Base-by-base conservation (phyloP, 2,329 filamentous ascomycete species). In the Xylariomycetidae sp. region DNA sequence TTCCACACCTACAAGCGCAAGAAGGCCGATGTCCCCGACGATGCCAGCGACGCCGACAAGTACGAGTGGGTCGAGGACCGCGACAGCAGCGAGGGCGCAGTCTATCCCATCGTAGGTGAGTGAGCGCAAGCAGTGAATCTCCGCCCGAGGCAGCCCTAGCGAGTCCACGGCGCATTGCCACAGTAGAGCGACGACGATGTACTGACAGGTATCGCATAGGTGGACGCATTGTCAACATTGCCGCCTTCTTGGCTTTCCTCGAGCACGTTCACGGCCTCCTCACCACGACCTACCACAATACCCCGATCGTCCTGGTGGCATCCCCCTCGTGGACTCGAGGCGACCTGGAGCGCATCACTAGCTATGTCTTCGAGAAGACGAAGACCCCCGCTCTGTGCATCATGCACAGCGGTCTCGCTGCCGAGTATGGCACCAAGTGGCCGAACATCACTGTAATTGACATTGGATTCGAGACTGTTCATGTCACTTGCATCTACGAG, bases 281-380 rank as follows among this genome's bases (percentile, higher is more conserved):
- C 39, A 92, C 87, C 40, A 88, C 87, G 17, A 87, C 86, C 3
- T 92, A 95, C 57, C 92, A 96, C 64, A 95, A 95, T 64, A 95
- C 90, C 0, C 89, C 92, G 2, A 86, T 98, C 44, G 73, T 96
- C 58, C 76, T 98, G 42, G 83, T 96, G 60, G 76, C 84, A 6
- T 85, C 94, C 48, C 89, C 92, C 4, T 82, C 81, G 47, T 98
- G 92, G 90, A 88, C 87, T 4, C 78, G 84, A 7, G 81, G 83
- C 42, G 88, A 95, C 59, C 82, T 82, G 56, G 90, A 96, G 61
- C 76, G 75, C 24, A 81, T 98, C 46, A 85, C 89, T 10, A 86
- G 92, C 43, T 98, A 95, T 67, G 78, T 96, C 44, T 98, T 98
- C 53, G 92, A 98, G 62, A 93, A 92, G 63, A 95, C 94, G 56